Evolutionary conservation across 176 grass and related monocot species (phyloP), one percentile per base, ranked within the genome.

Genomic region (Eragrostis curvula): DNA sequence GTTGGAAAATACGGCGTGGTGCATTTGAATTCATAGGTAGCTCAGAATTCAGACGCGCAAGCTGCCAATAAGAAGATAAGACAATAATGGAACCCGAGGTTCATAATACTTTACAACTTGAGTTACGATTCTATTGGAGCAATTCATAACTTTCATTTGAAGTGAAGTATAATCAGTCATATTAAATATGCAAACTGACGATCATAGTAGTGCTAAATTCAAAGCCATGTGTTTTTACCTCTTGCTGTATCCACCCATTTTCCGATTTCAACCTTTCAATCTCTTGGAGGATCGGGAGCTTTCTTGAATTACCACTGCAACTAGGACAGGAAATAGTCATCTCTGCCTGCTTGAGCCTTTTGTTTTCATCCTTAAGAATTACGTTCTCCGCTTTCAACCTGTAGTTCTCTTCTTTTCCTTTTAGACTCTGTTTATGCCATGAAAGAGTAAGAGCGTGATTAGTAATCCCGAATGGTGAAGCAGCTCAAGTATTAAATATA

Each of bases 331-430:
- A 20, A 12, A 18, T 25, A 36, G n/a, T 75, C 7, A 0, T 39
- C 1, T 74, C 58, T 4, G 66, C 57, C 56, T 71, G 29, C 53
- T 68, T 89, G 17, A 94, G 28, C 62, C 29, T 84, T 3, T 23
- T 47, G 80, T 82, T 91, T 55, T 91, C 86, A 9, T 69, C 50
- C 60, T 15, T 65, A 24, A 94, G 89, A 25, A 66, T 80, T 7
- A 89, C 71, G 48, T 91, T 94, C 70, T 85, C 80, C 15, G 84
- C 73, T 24, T 80, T 83, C 68, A 94, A 59, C 75, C 68, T 83
- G 6, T 74, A 80, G 47, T 78, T 94, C 30, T 94, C 86, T 71
- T 94, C 84, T 15, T 62, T 88, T 53, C 79, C 83, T 50, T 12
- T 72, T 0, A 81, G 27, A 43, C 75, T 71, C 92, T 94, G 43